Base-by-base conservation (phyloP, 108 stramenopile species). In the Cyclotella sp. region DNA sequence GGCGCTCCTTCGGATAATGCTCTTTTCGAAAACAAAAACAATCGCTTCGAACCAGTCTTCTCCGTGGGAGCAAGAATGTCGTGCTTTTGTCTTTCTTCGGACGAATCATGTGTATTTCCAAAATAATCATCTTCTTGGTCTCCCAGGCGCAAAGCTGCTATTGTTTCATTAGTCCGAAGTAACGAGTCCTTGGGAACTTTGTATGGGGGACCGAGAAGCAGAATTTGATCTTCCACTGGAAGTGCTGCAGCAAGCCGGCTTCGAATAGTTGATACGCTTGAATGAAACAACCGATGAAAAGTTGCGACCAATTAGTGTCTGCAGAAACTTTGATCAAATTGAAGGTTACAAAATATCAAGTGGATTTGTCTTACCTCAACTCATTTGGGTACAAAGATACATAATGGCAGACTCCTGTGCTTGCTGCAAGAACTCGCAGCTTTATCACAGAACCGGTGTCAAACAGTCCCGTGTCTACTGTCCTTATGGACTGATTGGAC, bases 21-120 rank as follows among this genome's bases (percentile, higher is more conserved):
- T 29, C 76, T 87, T 81, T 94, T 94, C 18, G 90, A 91, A 72
- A 94, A 94, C 5, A 94, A 68, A 67, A 92, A 94, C 39, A 94
- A 64, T 5, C 93, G 86, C 42, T 88, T 85, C 19, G 93, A 89
- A 21, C 93, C 93, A 22, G 89, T 78, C 27, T 87, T 84, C 76
- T 93, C 93, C 43, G 93, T 86, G 18, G 84, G 83, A 21, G 86
- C 85, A 24, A 93, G 71, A 69, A 91, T 80, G 28, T 19, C 21
- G 34, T 29, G 70, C 24, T 39, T 64, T 39, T 65, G 28, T 6
- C 40, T 70, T 59, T 39, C 19, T 43, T 76, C 39, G 46, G 24
- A 13, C 47, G 41, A 59, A 39, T 47, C 27, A 43, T 67, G 29
- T 63, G 22, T 63, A 44, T 13, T 63, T 7, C 18, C 68, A 60